Evolutionary conservation across 441 rosid genomes (phyloP), one percentile per base, ranked within the genome.

Genomic region (Pelargonium cotyledonis): DNA sequence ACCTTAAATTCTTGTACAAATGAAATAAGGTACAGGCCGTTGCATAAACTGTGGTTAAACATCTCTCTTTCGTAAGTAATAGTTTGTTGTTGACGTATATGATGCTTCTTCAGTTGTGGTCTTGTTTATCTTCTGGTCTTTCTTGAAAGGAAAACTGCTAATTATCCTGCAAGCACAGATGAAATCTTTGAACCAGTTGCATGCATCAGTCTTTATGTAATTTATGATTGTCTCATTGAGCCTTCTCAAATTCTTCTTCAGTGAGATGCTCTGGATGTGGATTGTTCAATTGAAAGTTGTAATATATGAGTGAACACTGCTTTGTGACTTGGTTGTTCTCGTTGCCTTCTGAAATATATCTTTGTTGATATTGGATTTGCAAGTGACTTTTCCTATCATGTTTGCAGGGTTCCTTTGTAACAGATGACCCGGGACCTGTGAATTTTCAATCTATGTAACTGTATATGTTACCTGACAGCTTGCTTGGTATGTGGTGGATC

Each of bases 121-220:
- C 26, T 16, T 57, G 62, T 6, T 57, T 57, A 57, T 57, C 26
- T 8, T 57, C 62, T 57, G 62, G 26, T 57, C 62, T 57, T 23
- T 57, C 62, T 8, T 57, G 26, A 16, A 51, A 51, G 7, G 62
- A 23, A 16, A 18, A 18, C 18, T 18, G 3, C 62, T 18, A 14
- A 16, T 16, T 57, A 21, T 18, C 62, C 62, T 16, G 62, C 62
- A 18, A 57, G 62, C 62, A 57, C 62, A 18, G 21, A 57, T 57
- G 18, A 57, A 16, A 57, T 16, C 62, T 51, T 51, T 57, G 29
- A 23, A 57, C 7, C 18, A 57, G 62, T 57, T 18, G 6, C 62
- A 19, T 57, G 62, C 18, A 3, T 51, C 18, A 19, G 19, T 57
- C 62, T 57, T 57, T 57, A 51, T 57, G 26, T 57, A 57, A 6